Evolutionary conservation across 2,329 filamentous ascomycete genomes (phyloP).

Genomic region (Daldinia sp.): DNA sequence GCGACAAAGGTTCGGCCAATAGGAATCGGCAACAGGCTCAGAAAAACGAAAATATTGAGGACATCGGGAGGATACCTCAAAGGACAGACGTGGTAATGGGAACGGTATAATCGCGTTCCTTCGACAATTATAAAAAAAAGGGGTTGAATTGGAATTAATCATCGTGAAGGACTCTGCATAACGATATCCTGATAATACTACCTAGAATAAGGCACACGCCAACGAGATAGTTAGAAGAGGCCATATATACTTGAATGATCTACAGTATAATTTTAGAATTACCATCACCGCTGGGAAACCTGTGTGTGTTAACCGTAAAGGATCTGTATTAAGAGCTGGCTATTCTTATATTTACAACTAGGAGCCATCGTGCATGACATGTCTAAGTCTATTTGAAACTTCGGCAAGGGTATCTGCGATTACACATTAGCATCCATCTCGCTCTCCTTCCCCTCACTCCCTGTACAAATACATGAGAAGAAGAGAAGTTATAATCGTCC

Average conservation of each 20-base stretch:
- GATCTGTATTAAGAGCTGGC: slow-evolving; percentile 47
- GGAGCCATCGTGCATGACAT: slow-evolving; percentile 23
- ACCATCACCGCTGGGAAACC: slow-evolving; percentile 17
- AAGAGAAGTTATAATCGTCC: neutral
- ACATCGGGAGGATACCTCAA: slow-evolving; percentile 41
- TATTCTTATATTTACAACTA: slow-evolving; percentile 49
- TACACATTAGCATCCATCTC: slow-evolving; percentile 49
- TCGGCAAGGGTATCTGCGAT: slow-evolving; percentile 71
- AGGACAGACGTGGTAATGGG: slow-evolving; percentile 13
- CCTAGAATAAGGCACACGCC: slow-evolving; percentile 13
- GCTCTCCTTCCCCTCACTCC: slow-evolving; percentile 11
- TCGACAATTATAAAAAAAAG: neutral
- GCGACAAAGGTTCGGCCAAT: slow-evolving; percentile 19
- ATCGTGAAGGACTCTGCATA: neutral
- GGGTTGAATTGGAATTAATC: neutral
- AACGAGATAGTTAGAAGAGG: neutral
- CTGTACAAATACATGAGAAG: neutral
- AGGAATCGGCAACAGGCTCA: slow-evolving; percentile 12
- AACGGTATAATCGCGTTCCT: slow-evolving; percentile 19
- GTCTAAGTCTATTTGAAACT: slow-evolving; percentile 64
- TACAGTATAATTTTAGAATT: neutral
- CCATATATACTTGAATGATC: neutral
- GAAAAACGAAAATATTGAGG: slow-evolving; percentile 50
- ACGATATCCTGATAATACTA: neutral
- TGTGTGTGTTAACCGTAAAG: slow-evolving; percentile 34